phyloP scores from a whole-genome alignment of 129 eudicot species.

The Arctium minus region DNA sequence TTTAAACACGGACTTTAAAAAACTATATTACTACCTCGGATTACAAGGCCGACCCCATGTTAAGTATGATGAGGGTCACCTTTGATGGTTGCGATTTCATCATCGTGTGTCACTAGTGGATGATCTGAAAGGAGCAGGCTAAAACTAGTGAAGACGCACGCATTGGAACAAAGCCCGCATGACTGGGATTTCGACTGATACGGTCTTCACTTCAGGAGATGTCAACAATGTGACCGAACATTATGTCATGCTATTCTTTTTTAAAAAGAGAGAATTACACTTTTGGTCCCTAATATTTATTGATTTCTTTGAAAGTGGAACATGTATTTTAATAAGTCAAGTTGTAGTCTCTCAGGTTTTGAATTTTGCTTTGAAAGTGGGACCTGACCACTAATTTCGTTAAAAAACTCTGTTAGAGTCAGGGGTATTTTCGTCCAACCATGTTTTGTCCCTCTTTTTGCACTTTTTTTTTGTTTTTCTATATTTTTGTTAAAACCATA shows the following conservation, averaged over 20 bases:
- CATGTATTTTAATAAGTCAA: no score
- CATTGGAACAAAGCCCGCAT: background rate
- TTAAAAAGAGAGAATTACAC: background rate
- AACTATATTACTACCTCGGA: background rate
- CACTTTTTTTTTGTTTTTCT: no score
- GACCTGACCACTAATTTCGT: no score
- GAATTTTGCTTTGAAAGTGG: no score
- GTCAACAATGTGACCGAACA: slow-evolving; percentile 13
- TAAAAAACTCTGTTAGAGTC: no score
- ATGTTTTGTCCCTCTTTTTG: no score
- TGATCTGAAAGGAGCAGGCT: slow-evolving; percentile 5
- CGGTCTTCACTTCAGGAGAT: slow-evolving; percentile 4
- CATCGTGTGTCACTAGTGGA: background rate
- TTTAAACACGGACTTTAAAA: slow-evolving; percentile 10
- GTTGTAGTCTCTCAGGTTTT: no score
- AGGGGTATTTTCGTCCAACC: no score
- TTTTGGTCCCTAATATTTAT: no score
- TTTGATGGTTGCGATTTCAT: slow-evolving; percentile 2
- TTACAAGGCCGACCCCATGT: background rate
- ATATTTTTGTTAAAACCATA: no score
- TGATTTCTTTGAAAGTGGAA: no score
- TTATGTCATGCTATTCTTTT: background rate
- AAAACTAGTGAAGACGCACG: background rate
- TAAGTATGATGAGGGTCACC: background rate
- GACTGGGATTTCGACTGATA: slow-evolving; percentile 7